Percentiles rank a stretch among this genome's conserved stretches.
Evolutionary conservation across 208 protist species (phyloP).

Genomic region (Naegleria fowleri): DNA sequence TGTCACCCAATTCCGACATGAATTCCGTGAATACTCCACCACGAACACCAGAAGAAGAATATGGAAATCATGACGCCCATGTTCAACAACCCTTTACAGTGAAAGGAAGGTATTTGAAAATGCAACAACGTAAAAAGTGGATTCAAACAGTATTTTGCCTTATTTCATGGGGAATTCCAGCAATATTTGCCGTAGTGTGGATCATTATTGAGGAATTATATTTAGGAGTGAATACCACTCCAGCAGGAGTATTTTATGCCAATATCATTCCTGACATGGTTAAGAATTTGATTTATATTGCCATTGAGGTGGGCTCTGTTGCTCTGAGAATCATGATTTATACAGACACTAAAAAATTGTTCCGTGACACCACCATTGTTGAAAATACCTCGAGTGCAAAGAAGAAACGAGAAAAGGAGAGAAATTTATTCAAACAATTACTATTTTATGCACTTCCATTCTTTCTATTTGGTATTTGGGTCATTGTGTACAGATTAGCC

Average conservation of each 20-base stretch:
- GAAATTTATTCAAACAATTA: neutral
- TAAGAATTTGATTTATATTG: neutral
- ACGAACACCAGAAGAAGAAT: neutral
- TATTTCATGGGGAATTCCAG: neutral
- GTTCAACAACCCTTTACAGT: neutral
- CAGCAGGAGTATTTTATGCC: neutral
- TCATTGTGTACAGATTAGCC: neutral
- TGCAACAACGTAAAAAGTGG: neutral
- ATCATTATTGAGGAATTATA: neutral
- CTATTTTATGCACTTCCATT: neutral
- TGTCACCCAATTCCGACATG: neutral
- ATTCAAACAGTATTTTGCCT: neutral
- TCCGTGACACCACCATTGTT: neutral
- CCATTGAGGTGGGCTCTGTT: neutral
- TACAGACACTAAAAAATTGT: neutral
- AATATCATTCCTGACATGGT: constrained; percentile 8
- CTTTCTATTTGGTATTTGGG: neutral
- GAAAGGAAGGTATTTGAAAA: neutral
- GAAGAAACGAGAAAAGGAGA: neutral
- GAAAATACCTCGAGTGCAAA: neutral
- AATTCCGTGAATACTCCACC: neutral
- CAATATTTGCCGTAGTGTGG: neutral
- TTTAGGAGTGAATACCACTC: neutral
- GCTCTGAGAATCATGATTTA: neutral
- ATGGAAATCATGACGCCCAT: neutral